These are phyloP conservation scores for Rehmannia glutinosa DNA, from an alignment of 257 asterid species.

Conservation along the genomic window DNA sequence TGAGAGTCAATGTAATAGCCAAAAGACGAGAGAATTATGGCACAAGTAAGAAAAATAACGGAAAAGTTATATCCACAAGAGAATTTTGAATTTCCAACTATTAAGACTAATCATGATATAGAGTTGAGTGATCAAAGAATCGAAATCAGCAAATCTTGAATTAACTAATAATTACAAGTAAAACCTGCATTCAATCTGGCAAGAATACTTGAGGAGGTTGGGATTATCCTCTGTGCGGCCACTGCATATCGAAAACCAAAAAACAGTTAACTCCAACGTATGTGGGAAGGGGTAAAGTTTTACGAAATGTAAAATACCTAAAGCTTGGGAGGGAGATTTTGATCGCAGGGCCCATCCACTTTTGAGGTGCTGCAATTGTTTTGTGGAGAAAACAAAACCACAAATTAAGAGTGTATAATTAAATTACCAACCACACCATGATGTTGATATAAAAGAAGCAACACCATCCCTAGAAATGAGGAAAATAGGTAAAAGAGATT, in stretches of 20 bases:
- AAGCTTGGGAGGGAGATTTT: slow-evolving; percentile 94
- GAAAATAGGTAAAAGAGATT: no score
- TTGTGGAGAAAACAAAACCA: slow-evolving; percentile 1
- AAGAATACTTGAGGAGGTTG: slow-evolving; percentile 83
- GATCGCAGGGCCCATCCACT: slow-evolving; percentile 70
- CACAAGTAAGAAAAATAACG: neutral
- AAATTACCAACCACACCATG: neutral
- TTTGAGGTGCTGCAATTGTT: slow-evolving; percentile 37
- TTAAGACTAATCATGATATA: neutral
- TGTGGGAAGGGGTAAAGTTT: neutral
- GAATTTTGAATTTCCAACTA: neutral
- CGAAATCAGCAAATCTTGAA: no score
- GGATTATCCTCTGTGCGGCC: slow-evolving; percentile 82
- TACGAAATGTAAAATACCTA: slow-evolving; percentile 40
- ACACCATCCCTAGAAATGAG: neutral
- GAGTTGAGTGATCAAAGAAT: no score
- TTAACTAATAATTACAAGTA: neutral
- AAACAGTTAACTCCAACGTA: neutral
- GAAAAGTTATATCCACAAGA: neutral
- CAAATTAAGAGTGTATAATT: neutral
- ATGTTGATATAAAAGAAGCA: neutral
- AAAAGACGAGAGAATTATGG: neutral
- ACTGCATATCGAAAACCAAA: slow-evolving; percentile 38
- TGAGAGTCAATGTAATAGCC: neutral
- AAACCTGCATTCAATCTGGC: slow-evolving; percentile 95